Base-by-base conservation (phyloP, 129 eudicot genomes). In the Centrapalus pauciflorus region DNA sequence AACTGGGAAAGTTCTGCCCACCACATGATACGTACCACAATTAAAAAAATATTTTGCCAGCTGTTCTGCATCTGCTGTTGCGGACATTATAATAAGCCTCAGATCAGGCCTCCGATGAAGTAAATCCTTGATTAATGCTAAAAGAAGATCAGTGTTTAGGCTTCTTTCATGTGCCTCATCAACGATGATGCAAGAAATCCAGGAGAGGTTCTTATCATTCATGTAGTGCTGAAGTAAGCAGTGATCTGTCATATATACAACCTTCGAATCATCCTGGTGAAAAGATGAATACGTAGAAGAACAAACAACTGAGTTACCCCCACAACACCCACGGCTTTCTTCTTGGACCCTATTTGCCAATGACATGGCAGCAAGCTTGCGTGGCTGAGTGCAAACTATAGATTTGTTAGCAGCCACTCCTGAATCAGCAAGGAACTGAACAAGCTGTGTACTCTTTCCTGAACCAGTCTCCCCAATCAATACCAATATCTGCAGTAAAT, bases 141-240 rank as follows among this genome's bases (percentile, higher is more conserved):
- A 76, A 34, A 93, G 96, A 25, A 93, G 87, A 76, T 93, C 98
- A 2, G 98, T 93, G 75, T 78, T 88, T 52, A 93, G 68, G 81
- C 95, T 88, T 74, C 98, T 82, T 82, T 93, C 98, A 74, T 93
- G 98, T 63, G 98, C 98, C 73, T 93, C 98, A 4, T 93, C 98
- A 64, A 93, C 83, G 34, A 93, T 77, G 58, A 93, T 84, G 83
- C 98, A 93, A 8, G 98, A 93, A 14, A 84, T 67, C 77, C 77
- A 64, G 26, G 89, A 80, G 14, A 93, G 71, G 13, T 70, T 79
- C 81, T 77, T 74, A 67, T 88, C 95, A 6, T 67, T 80, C 89
- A 93, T 78, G 79, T 81, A 93, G 56, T 86, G 92, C 81, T 85
- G 98, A 74, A 93, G 77, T 55, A 93, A 69, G 79, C 98, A 89